These are phyloP conservation scores for Aspergillus heteromorphus DNA, from an alignment of 495 filamentous ascomycete genomes.

Conservation along the genomic window DNA sequence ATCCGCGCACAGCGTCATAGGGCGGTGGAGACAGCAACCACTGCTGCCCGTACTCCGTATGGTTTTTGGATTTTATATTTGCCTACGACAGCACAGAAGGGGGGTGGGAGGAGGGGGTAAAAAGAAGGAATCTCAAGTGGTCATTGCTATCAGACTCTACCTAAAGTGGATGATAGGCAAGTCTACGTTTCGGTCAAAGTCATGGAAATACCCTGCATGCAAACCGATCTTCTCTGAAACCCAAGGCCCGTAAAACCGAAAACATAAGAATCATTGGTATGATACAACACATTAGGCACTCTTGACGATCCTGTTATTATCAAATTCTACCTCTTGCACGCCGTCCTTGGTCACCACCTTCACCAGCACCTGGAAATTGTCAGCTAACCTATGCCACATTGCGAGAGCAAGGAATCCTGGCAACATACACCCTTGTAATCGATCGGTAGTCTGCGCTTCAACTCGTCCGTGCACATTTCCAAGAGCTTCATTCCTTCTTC, in stretches of 20 bases:
- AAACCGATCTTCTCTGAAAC: conserved; percentile 16
- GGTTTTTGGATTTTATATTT: background rate
- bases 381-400: conserved; percentile 12
- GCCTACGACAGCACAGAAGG: background rate
- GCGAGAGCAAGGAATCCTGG: background rate
- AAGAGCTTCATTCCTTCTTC: conserved; percentile 87
- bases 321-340: conserved; percentile 71
- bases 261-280: conserved; percentile 28
- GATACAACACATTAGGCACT: conserved; percentile 54
- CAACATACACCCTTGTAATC: conserved; percentile 86
- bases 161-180: conserved; percentile 2
- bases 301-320: conserved; percentile 68
- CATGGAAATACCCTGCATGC: conserved; percentile 17
- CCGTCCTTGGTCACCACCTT: conserved; percentile 94
- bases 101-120: too few relatives aligned
- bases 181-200: conserved; percentile 14
- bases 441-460: conserved; percentile 91
- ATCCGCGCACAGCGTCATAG: conserved; percentile 12
- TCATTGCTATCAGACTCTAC: conserved; percentile 16
- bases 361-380: conserved; percentile 56
- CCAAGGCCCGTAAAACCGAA: conserved; percentile 23
- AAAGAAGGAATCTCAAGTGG: background rate
- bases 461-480: conserved; percentile 90
- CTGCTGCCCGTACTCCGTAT: background rate
- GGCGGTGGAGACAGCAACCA: background rate